Conservation (phyloP, 192 early-diverging fungal genomes). For the Gaertneriomyces semiglobifer region DNA sequence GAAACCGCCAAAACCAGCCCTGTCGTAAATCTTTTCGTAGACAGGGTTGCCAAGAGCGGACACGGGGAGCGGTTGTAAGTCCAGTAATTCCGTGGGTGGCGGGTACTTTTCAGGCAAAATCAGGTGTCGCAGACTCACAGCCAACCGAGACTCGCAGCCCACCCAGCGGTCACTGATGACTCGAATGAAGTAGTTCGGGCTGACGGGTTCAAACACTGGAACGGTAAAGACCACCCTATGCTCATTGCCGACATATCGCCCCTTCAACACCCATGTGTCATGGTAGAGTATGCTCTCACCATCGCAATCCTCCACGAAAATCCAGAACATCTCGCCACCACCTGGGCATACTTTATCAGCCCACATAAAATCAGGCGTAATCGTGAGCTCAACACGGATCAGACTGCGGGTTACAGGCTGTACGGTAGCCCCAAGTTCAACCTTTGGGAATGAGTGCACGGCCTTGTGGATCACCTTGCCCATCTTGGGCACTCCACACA, state of each 20-base stretch:
- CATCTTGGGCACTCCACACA: slow-evolving; percentile 78
- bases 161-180: slow-evolving; percentile 96
- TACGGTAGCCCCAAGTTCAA: slow-evolving; percentile 85
- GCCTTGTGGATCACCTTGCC: slow-evolving; percentile 86
- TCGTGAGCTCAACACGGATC: slow-evolving; percentile 83
- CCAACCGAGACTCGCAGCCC: slow-evolving; percentile 82
- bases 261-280: slow-evolving; percentile 89
- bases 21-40: slow-evolving; percentile 66
- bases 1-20: slow-evolving; percentile 40
- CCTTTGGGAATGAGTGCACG: slow-evolving; percentile 89
- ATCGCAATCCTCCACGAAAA: slow-evolving; percentile 92
- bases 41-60: slow-evolving; percentile 71
- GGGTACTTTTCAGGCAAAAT: slow-evolving; percentile 89
- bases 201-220: slow-evolving; percentile 85
- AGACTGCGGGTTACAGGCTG: slow-evolving; percentile 91
- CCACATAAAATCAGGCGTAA: slow-evolving; percentile 94
- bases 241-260: slow-evolving; percentile 76
- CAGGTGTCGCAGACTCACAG: slow-evolving; percentile 90
- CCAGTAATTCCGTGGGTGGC: slow-evolving; percentile 91
- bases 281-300: slow-evolving; percentile 83
- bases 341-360: slow-evolving; percentile 80
- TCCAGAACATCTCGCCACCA: slow-evolving; percentile 86
- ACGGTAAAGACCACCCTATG: slow-evolving; percentile 88
- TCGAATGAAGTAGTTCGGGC: slow-evolving; percentile 94
- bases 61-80: slow-evolving; percentile 86